Conservation (phyloP, 2,329 filamentous ascomycete species). For the Scedosporium dehoogii region DNA sequence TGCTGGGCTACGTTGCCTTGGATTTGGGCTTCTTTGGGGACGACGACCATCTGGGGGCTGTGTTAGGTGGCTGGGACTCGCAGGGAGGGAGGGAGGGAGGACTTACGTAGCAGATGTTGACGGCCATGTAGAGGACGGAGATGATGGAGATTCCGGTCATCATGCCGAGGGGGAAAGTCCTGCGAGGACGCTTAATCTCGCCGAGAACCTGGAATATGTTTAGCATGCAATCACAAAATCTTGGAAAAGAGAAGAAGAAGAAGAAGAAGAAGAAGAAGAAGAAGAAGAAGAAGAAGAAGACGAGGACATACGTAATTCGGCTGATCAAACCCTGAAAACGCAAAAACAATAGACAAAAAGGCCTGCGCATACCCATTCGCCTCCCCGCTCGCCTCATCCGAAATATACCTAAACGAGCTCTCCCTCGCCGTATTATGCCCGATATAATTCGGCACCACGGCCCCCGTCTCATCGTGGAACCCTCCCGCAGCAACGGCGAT, state of each 20-base stretch:
- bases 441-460: constrained; percentile 15
- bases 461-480: constrained; percentile 8
- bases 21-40: constrained; percentile 16
- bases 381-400: constrained; percentile 13
- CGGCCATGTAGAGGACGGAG: constrained; percentile 22
- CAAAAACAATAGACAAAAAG: constrained; percentile 32
- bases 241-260: neutral
- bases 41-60: constrained; percentile 29
- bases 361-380: constrained; percentile 25
- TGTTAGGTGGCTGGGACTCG: constrained; percentile 19
- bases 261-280: neutral
- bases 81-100: neutral
- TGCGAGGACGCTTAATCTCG: constrained; percentile 20
- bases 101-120: constrained; percentile 27
- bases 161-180: constrained; percentile 22
- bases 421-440: constrained; percentile 16
- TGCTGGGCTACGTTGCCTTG: constrained; percentile 17
- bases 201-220: constrained; percentile 16
- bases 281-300: neutral
- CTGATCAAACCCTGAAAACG: constrained; percentile 26
- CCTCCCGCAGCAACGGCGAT: constrained; percentile 21
- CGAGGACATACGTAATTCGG: constrained; percentile 19
- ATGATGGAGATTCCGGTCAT: constrained; percentile 19
- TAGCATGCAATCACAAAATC: neutral
- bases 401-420: constrained; percentile 11